These are phyloP conservation scores for Vigna mungo DNA, from an alignment of 306 rosid species.

Conservation along the genomic window DNA sequence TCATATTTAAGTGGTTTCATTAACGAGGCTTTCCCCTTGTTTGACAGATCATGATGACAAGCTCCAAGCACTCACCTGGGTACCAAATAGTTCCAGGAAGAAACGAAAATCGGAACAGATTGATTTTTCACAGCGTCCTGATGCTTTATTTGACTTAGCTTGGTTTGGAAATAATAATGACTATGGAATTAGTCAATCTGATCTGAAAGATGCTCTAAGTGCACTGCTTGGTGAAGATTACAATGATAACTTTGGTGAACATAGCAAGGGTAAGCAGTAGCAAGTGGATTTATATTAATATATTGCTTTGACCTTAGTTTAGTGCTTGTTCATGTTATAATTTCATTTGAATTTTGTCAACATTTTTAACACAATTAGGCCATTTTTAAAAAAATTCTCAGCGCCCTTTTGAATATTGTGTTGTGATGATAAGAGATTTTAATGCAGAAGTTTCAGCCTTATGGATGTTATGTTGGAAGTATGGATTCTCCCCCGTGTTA, in stretches of 20 bases:
- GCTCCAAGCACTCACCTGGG: conserved; percentile 48
- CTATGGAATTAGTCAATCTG: conserved; percentile 39
- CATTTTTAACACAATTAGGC: conserved; percentile 3
- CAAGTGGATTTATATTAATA: conserved; percentile 29
- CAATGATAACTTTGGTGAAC: conserved; percentile 5
- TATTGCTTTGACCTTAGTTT: conserved; percentile 42
- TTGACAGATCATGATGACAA: conserved; percentile 52
- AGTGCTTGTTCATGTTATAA: conserved; percentile 52
- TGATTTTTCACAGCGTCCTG: conserved; percentile 50
- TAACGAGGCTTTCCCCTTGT: neutral
- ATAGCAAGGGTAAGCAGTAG: conserved; percentile 32
- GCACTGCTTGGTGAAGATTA: conserved; percentile 54
- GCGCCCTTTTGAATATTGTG: neutral
- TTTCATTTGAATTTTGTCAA: conserved; percentile 51
- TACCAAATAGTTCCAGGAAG: conserved; percentile 35
- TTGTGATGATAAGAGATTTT: neutral
- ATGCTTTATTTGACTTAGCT: conserved; percentile 58
- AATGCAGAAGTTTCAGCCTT: neutral
- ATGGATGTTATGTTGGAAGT: neutral
- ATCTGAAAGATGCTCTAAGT: conserved; percentile 46
- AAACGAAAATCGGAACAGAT: conserved; percentile 22
- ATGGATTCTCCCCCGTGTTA: neutral
- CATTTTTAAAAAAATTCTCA: neutral
- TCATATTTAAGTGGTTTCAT: neutral
- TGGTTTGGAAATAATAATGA: conserved; percentile 55